Evolutionary conservation across 176 grass and related monocot species (phyloP), one percentile per base, ranked within the genome.

Genomic region (Panicum miliaceum): DNA sequence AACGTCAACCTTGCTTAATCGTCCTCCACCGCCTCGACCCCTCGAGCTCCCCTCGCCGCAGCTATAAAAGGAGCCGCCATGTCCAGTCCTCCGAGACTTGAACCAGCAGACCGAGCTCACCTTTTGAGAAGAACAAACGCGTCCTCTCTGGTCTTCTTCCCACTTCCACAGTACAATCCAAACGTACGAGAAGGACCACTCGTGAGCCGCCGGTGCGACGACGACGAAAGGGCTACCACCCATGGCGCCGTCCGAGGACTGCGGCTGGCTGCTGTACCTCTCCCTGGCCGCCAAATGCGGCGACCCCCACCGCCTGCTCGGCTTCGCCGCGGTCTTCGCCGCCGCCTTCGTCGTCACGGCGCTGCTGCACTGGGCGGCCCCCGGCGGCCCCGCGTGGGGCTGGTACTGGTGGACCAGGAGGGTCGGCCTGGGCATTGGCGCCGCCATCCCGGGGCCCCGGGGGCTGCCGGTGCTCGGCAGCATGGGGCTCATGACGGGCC

Each of bases 311-410:
- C 77, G 78, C 46, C 42, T 94, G 4, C 27, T 79, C 5, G 66
- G 75, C 22, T 58, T 91, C 18, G 63, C 48, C 0, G 34, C 63
- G 0, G 67, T 89, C 4, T 10, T 92, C 1, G 13, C 74, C 20
- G 63, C 37, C 3, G 59, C 69, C 9, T 86, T 40, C 71, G 38
- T 87, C 11, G 67, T 80, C 41, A 94, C 82, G 22, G 40, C 85
- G 52, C 79, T 97, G 34, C 67, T 90, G 47, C 84, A 94, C 84
- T 97, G 94, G 94, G 59, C 78, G 10, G 67, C 50, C 2, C 94
- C 89, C 0, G 94, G 94, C 22, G 94, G 94, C 3, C 87, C 94
- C 0, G 91, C 94, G 23, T 97, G 94, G 94, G 94, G 94, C 1
- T 57, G 74, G 83, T 97, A 97, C 61, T 32, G 91, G 79, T 88